Base-by-base conservation (phyloP, 2,329 filamentous ascomycete genomes). In the Orbilia ellipsospora region DNA sequence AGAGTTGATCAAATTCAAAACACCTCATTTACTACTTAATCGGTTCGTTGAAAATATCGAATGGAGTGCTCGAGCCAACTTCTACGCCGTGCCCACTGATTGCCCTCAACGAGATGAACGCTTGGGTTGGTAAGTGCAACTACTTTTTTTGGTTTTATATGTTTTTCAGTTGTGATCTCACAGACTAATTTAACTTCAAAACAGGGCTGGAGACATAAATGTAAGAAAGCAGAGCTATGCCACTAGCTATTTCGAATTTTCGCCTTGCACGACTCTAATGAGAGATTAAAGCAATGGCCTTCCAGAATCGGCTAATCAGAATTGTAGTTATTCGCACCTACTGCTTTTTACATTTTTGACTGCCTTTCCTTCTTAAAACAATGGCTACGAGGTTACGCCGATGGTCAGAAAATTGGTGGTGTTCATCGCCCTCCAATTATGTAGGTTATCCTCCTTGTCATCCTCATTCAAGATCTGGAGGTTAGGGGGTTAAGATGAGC, bases 21-120 rank as follows among this genome's bases (percentile, higher is more conserved):
- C 85, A 66, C 89, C 87, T 0, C 80, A 89, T 60, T 51, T 78
- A 0, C 80, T 85, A 1, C 77, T 89, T 23, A 89, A 88, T 77
- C 81, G 85, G 51, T 83, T 90, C 5, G 85, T 89, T 77, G 64
- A 83, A 0, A 89, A 89, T 64, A 83, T 86, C 0, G 78, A 82
- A 36, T 89, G 87, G 87, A 84, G 84, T 2, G 88, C 88, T 84
- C 83, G 84, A 31, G 87, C 86, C 0, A 89, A 89, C 77, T 89
- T 89, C 77, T 78, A 88, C 2, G 84, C 83, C 0, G 81, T 89
- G 0, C 87, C 87, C 0, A 89, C 87, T 0, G 88, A 89, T 77
- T 88, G 86, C 77, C 86, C 86, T 0, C 86, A 88, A 74, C 82
- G 86, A 0, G 86, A 88, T 63, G 86, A 88, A 79, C 83, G 86